Conservation (phyloP, 352 stramenopile species). For the Globisporangium lucens region DNA sequence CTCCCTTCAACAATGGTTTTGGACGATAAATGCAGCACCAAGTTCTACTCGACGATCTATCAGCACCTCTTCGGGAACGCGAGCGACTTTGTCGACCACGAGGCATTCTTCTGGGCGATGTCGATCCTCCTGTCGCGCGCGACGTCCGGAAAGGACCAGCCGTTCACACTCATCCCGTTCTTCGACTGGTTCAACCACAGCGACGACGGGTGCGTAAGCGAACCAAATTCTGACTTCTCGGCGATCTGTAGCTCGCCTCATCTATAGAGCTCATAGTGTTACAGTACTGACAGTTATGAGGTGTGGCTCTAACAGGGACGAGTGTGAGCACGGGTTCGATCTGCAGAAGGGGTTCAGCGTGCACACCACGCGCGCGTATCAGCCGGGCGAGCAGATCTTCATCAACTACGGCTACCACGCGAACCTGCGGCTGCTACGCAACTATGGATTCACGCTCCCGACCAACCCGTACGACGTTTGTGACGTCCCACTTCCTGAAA, state of each 20-base stretch:
- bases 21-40: slow-evolving; percentile 27
- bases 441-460: slow-evolving; percentile 68
- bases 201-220: slow-evolving; percentile 37
- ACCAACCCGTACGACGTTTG: slow-evolving; percentile 46
- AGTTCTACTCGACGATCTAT: slow-evolving; percentile 71
- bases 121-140: slow-evolving; percentile 79
- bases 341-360: slow-evolving; percentile 56
- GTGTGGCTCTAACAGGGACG: slow-evolving; percentile 29
- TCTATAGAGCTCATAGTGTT: neutral
- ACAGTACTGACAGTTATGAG: neutral
- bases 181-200: slow-evolving; percentile 88
- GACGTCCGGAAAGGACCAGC: slow-evolving; percentile 66
- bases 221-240: neutral
- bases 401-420: slow-evolving; percentile 77
- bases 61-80: slow-evolving; percentile 60
- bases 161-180: slow-evolving; percentile 81
- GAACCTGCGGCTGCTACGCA: slow-evolving; percentile 69
- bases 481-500: slow-evolving; percentile 31
- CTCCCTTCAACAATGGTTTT: neutral
- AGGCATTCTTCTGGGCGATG: slow-evolving; percentile 82
- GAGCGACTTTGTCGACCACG: slow-evolving; percentile 45
- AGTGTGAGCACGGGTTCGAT: slow-evolving; percentile 67
- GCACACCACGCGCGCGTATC: slow-evolving; percentile 53
- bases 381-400: slow-evolving; percentile 64
- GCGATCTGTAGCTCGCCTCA: neutral